Conservation (phyloP, 352 stramenopile species). For the Phytopythium cucurbitacearum region DNA sequence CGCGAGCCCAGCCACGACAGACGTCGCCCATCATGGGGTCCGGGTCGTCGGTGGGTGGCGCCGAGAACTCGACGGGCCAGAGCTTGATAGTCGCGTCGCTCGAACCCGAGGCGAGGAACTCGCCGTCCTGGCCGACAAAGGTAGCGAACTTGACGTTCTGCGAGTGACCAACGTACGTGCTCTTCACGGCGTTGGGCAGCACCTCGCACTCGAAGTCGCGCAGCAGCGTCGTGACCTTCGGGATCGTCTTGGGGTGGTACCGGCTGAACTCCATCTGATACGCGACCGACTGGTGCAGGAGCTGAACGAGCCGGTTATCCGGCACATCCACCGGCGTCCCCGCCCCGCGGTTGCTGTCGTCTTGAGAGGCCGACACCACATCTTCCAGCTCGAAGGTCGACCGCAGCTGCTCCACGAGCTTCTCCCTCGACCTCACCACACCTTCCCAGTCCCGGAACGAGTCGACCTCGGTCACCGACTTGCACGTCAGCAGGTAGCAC, state of each 20-base stretch:
- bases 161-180: constrained; percentile 78
- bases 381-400: constrained; percentile 81
- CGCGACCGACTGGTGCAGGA: constrained; percentile 82
- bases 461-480: constrained; percentile 76
- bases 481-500: constrained; percentile 88
- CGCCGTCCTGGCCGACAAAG: constrained; percentile 80
- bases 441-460: constrained; percentile 85
- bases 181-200: constrained; percentile 82
- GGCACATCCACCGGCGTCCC: constrained; percentile 40
- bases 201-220: constrained; percentile 87
- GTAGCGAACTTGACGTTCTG: constrained; percentile 89
- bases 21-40: constrained; percentile 30
- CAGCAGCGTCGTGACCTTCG: constrained; percentile 79
- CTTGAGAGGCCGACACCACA: constrained; percentile 45
- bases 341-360: constrained; percentile 13
- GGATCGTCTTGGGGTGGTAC: constrained; percentile 83
- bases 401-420: constrained; percentile 79
- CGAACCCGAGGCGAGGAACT: constrained; percentile 78
- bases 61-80: constrained; percentile 67
- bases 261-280: constrained; percentile 91
- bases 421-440: constrained; percentile 72
- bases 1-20: constrained; percentile 49
- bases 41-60: not conserved
- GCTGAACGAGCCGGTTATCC: constrained; percentile 70
- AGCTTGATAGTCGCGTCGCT: constrained; percentile 87